Evolutionary conservation across 305 asterid species (phyloP), one percentile per base, ranked within the genome.

Genomic region (Ajuga reptans): DNA sequence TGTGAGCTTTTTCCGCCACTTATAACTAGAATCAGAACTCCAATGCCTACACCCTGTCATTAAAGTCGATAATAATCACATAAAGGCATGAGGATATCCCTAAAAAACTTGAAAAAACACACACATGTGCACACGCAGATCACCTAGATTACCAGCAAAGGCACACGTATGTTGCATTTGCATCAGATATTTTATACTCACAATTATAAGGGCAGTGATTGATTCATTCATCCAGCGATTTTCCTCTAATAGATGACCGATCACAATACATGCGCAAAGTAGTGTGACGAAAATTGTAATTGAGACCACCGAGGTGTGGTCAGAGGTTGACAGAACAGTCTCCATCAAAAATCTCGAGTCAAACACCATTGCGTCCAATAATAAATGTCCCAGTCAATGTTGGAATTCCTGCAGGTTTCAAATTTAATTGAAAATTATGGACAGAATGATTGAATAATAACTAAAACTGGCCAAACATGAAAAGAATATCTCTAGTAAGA

Each of bases 171-270:
- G 34, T 55, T 29, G 12, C 36, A 52, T n/a, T 55, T 29, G 12
- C 36, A 52, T n/a, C 64, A 41, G 43, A 58, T 29, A 71, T 29
- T 9, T n/a, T 45, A 46, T n/a, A 69, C 93, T 86, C 76, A 90
- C 97, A 71, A 88, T 82, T 21, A 84, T 77, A 74, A 88, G 97
- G 49, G 97, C 91, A 15, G 96, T 90, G 69, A 86, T 85, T 11
- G 94, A 90, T 74, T 84, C 96, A 64, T 88, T 86, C 73, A 90
- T 79, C 97, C 95, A 90, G 16, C 87, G 94, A 59, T 72, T 81
- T 79, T 88, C 97, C 84, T 90, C 95, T 62, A 90, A 74, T 52
- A 90, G 84, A 88, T 90, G 95, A 68, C 97, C 97, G 21, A 88
- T 72, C 66, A 90, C 89, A 68, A 90, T 88, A 71, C 95, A 90